Conservation (phyloP, 345 rosid species). For the Physaria fendleri region DNA sequence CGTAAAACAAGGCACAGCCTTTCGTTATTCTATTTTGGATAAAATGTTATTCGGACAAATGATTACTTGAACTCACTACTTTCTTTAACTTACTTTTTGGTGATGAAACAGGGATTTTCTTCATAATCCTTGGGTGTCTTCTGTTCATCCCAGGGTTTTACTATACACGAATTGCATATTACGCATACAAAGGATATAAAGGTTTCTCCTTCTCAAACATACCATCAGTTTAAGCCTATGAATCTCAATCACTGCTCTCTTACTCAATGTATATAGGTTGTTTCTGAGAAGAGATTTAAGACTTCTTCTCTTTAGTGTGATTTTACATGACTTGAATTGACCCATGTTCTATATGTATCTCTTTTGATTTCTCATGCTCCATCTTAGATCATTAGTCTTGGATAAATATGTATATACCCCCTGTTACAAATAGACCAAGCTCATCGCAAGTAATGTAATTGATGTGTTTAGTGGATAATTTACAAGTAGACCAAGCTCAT, state of each 20-base stretch:
- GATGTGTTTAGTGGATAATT: not conserved
- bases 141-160: conserved; percentile 95
- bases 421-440: not conserved
- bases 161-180: conserved; percentile 89
- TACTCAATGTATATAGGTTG: conserved; percentile 26
- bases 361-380: conserved; percentile 8
- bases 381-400: conserved; percentile 9
- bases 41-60: not conserved
- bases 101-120: conserved; percentile 70
- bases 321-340: conserved; percentile 18
- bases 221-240: conserved; percentile 52
- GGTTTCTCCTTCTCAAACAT: conserved; percentile 95
- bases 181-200: conserved; percentile 92
- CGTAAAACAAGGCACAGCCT: not conserved
- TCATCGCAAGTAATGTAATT: not conserved
- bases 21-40: not conserved
- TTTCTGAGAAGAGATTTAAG: not conserved
- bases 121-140: conserved; percentile 63
- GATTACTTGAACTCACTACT: conserved; percentile 2
- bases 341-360: conserved; percentile 19
- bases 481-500: not conserved
- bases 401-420: not conserved
- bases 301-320: conserved; percentile 17
- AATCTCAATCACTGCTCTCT: not conserved
- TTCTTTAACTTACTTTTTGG: not conserved